A percentile compares a stretch with the other conserved stretches of the same genome.
Evolutionary conservation across 306 rosid genomes (phyloP).

Genomic region (Leucaena leucocephala): DNA sequence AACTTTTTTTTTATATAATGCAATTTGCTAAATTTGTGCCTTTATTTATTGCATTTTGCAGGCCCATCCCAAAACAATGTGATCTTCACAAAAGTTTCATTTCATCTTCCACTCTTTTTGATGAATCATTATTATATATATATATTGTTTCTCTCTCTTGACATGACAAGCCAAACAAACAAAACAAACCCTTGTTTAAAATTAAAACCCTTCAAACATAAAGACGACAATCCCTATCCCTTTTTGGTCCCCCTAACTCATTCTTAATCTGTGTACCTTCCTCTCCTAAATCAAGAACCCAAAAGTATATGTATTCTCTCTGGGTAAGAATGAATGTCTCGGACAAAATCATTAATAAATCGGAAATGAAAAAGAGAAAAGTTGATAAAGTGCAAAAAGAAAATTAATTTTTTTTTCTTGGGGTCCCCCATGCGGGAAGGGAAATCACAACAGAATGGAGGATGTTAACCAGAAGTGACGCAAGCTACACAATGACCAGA

Average conservation of each 20-base stretch:
- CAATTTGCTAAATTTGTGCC: slow-evolving; percentile 44
- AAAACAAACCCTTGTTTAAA: neutral
- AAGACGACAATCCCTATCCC: neutral
- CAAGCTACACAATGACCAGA: slow-evolving; percentile 55
- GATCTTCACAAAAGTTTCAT: no score
- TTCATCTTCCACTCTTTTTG: neutral
- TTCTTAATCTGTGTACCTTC: slow-evolving; percentile 34
- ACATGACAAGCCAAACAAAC: slow-evolving; percentile 20
- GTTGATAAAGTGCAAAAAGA: slow-evolving; percentile 7
- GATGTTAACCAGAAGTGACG: slow-evolving; percentile 54
- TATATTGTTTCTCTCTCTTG: neutral
- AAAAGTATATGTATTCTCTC: neutral
- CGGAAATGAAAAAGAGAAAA: neutral
- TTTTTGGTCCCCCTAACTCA: neutral
- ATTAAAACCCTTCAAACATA: slow-evolving; percentile 10
- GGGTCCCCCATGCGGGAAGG: slow-evolving; percentile 56
- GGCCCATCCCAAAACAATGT: slow-evolving; percentile 40
- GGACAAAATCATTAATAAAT: slow-evolving; percentile 34
- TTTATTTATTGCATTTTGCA: slow-evolving; percentile 35
- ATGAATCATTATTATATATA: no score
- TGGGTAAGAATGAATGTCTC: slow-evolving; percentile 42
- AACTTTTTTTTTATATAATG: no score
- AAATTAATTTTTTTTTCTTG: neutral
- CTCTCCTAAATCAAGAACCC: slow-evolving; percentile 34
- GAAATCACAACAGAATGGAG: slow-evolving; percentile 49